Evolutionary conservation across 2,329 filamentous ascomycete species (phyloP).

Genomic region (Scedosporium dehoogii): DNA sequence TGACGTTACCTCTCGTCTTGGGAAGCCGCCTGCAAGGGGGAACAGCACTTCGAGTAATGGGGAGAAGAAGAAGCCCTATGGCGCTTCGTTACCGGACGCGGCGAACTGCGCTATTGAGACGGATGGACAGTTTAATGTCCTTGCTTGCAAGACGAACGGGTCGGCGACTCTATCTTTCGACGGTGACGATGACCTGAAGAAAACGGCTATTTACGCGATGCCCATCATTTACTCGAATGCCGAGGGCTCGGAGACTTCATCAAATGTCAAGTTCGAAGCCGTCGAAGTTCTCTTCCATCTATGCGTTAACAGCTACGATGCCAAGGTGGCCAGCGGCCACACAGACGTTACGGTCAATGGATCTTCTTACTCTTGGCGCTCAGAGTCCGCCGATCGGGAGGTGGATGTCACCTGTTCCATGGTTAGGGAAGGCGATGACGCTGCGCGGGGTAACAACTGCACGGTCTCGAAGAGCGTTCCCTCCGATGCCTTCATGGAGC

Average conservation of each 20-base stretch:
- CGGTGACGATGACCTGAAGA: conserved; percentile 9
- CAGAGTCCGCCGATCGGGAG: not conserved
- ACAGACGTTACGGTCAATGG: not conserved
- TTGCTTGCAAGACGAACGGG: conserved; percentile 10
- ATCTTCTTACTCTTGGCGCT: not conserved
- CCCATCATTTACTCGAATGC: conserved; percentile 18
- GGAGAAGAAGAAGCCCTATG: not conserved
- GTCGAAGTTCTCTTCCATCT: conserved; percentile 19
- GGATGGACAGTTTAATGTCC: conserved; percentile 1
- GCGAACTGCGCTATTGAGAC: conserved; percentile 5
- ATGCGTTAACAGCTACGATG: conserved; percentile 17
- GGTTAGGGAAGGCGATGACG: not conserved
- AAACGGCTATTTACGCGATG: conserved; percentile 16
- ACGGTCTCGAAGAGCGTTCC: conserved; percentile 1
- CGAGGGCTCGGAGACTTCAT: conserved; percentile 4
- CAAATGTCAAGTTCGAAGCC: conserved; percentile 13
- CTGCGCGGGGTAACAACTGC: conserved; percentile 6
- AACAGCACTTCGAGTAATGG: not conserved
- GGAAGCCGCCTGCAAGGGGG: conserved; percentile 6
- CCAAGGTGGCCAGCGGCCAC: not conserved
- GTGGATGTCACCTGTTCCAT: conserved; percentile 2
- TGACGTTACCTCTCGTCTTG: conserved; percentile 15
- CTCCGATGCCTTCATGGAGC: conserved; percentile 6
- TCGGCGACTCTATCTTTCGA: conserved; percentile 13
- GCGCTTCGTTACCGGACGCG: conserved; percentile 11